Conservation (phyloP, 495 filamentous ascomycete genomes). For the Penicillium maclennaniae region DNA sequence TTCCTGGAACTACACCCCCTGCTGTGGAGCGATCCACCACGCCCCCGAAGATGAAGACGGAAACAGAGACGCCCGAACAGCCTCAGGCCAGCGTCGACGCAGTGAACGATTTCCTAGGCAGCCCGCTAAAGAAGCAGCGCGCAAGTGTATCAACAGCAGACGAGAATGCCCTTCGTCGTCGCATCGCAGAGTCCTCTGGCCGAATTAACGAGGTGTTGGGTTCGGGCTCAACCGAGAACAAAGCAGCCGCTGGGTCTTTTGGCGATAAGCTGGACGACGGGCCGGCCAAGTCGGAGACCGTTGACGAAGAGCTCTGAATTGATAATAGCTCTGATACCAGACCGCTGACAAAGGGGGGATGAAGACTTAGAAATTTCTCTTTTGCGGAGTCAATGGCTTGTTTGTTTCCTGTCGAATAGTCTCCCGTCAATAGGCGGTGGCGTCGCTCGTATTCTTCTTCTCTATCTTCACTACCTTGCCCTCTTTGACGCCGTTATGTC, state of each 20-base stretch:
- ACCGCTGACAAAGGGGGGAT: neutral
- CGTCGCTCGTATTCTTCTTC: neutral
- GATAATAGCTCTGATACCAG: neutral
- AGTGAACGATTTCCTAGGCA: conserved; percentile 58
- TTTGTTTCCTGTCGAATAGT: neutral
- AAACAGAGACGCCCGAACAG: conserved; percentile 23
- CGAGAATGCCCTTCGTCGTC: conserved; percentile 48
- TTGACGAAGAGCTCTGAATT: conserved; percentile 41
- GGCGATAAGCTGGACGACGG: conserved; percentile 10
- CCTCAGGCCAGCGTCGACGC: conserved; percentile 29
- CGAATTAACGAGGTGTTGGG: conserved; percentile 36
- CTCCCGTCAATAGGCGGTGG: neutral
- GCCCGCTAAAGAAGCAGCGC: conserved; percentile 80
- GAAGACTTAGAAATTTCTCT: neutral
- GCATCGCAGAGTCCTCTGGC: conserved; percentile 43
- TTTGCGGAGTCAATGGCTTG: neutral
- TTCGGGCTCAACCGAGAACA: conserved; percentile 9
- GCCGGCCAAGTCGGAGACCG: conserved; percentile 7
- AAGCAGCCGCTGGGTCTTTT: conserved; percentile 10
- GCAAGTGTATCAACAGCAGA: conserved; percentile 64
- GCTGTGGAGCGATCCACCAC: conserved; percentile 40
- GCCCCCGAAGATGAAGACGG: conserved; percentile 28
- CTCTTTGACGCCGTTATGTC: conserved; percentile 27
- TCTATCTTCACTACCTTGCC: conserved; percentile 6
- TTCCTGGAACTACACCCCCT: conserved; percentile 36